Base-by-base conservation (phyloP, 2,329 filamentous ascomycete genomes). In the Fusarium verrucosum region DNA sequence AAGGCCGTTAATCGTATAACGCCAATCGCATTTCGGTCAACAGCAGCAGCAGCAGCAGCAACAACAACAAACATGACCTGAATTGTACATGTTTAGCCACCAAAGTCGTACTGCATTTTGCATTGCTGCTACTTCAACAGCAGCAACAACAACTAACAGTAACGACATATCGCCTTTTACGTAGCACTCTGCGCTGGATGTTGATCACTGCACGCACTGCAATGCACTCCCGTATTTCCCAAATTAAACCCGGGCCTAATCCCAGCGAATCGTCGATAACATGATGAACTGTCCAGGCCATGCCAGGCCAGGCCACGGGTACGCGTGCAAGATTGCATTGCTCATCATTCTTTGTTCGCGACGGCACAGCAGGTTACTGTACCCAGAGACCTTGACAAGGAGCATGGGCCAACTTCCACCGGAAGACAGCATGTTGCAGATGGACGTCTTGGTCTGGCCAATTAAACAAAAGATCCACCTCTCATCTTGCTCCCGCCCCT, bases 401-500 rank as follows among this genome's bases (percentile, higher is more conserved):
- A 25, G 41, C 38, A 51, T 51, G 45, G 43, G 38, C 38, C 37
- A 19, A 25, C 17, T 5, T 55, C 43, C 47, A 61, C 43, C 47
- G 36, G 58, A 36, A 22, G 17, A 49, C 32, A 25, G 8, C 30
- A 37, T 23, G 54, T 17, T 61, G 49, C 35, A 55, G 43, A 40
- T 55, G 43, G n/a, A n/a, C 33, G 53, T 20, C 11, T 13, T n/a
- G n/a, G 6, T 4, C 11, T n/a, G 40, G 6, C 67, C 65, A 70
- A 70, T 60, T 20, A 65, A 6, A 44, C 0, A 1, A 10, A 2
- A 6, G 33, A 3, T 26, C 56, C 62, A 57, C 59, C 56, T 41
- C 46, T 57, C 57, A 68, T 68, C 66, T 61, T 64, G 52, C 57
- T 65, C 63, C 62, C 66, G 68, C 25, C 41, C 54, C 62, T 69